Conservation (phyloP, 208 protist species). For the Crithidia thermophila region DNA sequence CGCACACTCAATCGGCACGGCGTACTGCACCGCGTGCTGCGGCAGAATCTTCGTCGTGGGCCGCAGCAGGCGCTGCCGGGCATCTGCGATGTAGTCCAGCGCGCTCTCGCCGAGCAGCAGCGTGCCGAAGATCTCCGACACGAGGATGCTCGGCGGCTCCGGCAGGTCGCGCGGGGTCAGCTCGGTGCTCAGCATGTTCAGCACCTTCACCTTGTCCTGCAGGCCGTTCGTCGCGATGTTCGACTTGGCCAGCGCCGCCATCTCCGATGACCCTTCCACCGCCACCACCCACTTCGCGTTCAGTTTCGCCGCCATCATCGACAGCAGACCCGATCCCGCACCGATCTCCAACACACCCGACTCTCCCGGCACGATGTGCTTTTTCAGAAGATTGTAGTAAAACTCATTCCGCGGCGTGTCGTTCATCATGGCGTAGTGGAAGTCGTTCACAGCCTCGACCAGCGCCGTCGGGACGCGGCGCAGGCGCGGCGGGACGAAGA, state of each 20-base stretch:
- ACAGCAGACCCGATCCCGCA: slow-evolving; percentile 89
- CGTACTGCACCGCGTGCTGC: slow-evolving; percentile 87
- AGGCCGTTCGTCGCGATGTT: slow-evolving; percentile 85
- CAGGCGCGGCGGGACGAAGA: slow-evolving; percentile 76
- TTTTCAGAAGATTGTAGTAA: slow-evolving; percentile 83
- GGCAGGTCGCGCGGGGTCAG: slow-evolving; percentile 65
- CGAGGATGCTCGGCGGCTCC: slow-evolving; percentile 75
- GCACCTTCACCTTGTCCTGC: slow-evolving; percentile 69
- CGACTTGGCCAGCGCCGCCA: slow-evolving; percentile 72
- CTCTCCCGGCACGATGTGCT: slow-evolving; percentile 73
- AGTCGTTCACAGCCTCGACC: slow-evolving; percentile 94
- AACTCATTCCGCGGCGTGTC: slow-evolving; percentile 89
- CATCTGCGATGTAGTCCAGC: slow-evolving; percentile 92
- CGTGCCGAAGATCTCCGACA: slow-evolving; percentile 94
- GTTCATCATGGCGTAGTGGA: slow-evolving; percentile 95
- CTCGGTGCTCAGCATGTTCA: slow-evolving; percentile 92
- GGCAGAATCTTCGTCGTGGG: slow-evolving; percentile 80
- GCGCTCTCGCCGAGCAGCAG: slow-evolving; percentile 92
- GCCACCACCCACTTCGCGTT: slow-evolving; percentile 92
- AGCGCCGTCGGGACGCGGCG: slow-evolving; percentile 59
- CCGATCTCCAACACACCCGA: slow-evolving; percentile 93
- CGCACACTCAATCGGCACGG: slow-evolving; percentile 88
- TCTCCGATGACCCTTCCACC: slow-evolving; percentile 88
- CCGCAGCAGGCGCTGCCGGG: slow-evolving; percentile 67
- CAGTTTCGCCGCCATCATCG: slow-evolving; percentile 90